A percentile compares a stretch with the other conserved stretches of the same genome.
Conservation (phyloP, 2,329 filamentous ascomycete genomes). For the Fusarium sp. region DNA sequence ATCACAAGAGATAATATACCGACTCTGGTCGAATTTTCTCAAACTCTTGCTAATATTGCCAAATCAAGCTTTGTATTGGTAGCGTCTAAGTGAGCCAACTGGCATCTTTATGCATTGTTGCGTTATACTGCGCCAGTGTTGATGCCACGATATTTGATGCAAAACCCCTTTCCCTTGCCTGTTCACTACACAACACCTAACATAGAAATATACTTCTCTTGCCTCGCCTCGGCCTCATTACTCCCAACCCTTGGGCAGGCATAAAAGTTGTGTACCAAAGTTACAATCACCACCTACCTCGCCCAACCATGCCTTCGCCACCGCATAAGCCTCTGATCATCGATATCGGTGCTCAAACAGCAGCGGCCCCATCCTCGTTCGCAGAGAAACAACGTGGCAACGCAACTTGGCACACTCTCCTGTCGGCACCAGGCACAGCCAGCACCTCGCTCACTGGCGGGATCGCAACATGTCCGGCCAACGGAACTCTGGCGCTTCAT, state of each 20-base stretch:
- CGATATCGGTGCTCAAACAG: slow-evolving; percentile 1
- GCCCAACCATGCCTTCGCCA: slow-evolving; percentile 1
- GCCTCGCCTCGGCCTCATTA: neutral
- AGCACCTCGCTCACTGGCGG: slow-evolving; percentile 26
- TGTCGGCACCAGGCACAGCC: slow-evolving; percentile 29
- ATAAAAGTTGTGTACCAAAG: too few species aligned
- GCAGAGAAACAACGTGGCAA: slow-evolving; percentile 26
- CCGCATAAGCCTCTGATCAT: slow-evolving; percentile 20
- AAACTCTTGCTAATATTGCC: neutral
- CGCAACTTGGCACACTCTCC: slow-evolving; percentile 37
- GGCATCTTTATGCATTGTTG: neutral
- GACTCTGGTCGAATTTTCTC: neutral
- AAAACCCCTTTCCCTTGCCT: neutral
- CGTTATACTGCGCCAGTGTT: neutral
- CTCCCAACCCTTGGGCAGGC: neutral
- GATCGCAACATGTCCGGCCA: slow-evolving; percentile 36
- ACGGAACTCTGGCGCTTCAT: slow-evolving; percentile 38
- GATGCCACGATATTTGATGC: neutral
- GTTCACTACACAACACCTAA: neutral
- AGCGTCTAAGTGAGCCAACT: neutral
- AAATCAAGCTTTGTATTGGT: neutral
- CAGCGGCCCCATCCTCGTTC: slow-evolving; percentile 8
- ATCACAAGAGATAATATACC: neutral
- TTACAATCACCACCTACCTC: too few species aligned
- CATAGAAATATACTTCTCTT: neutral